Base-by-base conservation (phyloP, 2,329 filamentous ascomycete species). In the Colletotrichum endophyticum region DNA sequence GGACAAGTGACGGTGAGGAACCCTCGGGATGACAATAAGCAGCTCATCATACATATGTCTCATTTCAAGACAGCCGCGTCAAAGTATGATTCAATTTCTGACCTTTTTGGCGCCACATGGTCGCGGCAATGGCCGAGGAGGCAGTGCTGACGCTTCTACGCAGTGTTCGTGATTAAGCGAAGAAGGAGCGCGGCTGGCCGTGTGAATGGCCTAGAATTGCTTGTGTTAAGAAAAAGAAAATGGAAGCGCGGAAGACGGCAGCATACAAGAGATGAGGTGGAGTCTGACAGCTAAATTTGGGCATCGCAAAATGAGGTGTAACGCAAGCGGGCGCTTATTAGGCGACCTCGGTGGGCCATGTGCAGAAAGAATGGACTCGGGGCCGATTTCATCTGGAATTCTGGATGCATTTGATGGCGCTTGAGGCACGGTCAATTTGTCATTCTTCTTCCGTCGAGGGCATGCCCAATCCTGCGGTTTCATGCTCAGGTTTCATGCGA, bases 111-210 rank as follows among this genome's bases (percentile, higher is more conserved):
- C 11, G 44, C 44, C 44, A 22, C 39, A 49, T 22, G 44, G 44
- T 49, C 44, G n/a, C 44, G 44, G 44, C n/a, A 49, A 49, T 49
- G 67, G 67, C 67, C 67, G 4, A 25, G 13, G 59, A 34, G 67
- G 72, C 67, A 28, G 22, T 74, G 72, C 67, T 66, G 72, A 67
- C 67, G 72, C 72, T 61, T 70, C 30, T 11, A 32, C 15, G 16
- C n/a, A 64, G 32, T 36, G 22, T 27, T 12, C 62, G 25, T 44
- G 13, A 28, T 19, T 22, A 64, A 34, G 62, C n/a, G 30, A 64
- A 15, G 34, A 19, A 8, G 36, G n/a, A 66, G n/a, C 36, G 34
- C 63, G 63, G 9, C 25, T 39, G 25, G 36, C 22, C 66, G 59
- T 22, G 28, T 9, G 13, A 25, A 34, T n/a, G 59, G 30, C 59